These are phyloP conservation scores for Xylaria venustula DNA, from an alignment of 495 filamentous ascomycete species.

Conservation along the genomic window DNA sequence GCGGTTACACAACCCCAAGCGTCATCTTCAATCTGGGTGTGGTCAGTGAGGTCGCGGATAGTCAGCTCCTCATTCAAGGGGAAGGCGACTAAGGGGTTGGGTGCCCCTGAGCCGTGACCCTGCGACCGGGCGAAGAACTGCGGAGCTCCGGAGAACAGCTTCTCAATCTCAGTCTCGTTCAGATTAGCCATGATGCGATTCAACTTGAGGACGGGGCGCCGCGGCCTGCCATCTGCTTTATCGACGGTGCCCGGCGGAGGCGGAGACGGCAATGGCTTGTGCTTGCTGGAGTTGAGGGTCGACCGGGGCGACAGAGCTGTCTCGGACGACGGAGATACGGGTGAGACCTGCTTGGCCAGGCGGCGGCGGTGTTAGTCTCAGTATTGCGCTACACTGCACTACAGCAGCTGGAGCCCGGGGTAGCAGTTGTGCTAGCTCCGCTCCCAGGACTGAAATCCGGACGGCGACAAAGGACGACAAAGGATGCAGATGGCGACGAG, in stretches of 20 bases:
- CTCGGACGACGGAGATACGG: conserved; percentile 22
- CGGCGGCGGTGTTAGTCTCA: conserved; percentile 3
- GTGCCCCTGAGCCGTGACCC: conserved; percentile 51
- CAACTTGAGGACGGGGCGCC: conserved; percentile 43
- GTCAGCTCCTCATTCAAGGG: conserved; percentile 66
- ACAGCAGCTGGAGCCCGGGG: neutral
- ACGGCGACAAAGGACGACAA: neutral
- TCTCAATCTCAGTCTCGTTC: conserved; percentile 60
- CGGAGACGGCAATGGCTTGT: conserved; percentile 54
- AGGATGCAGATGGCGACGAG: neutral
- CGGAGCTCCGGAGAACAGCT: conserved; percentile 74
- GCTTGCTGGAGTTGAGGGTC: conserved; percentile 36
- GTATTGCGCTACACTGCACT: neutral
- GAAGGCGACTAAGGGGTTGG: conserved; percentile 65
- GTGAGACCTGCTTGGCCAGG: conserved; percentile 19
- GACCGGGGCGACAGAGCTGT: conserved; percentile 37
- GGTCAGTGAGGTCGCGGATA: conserved; percentile 64
- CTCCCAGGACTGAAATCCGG: neutral
- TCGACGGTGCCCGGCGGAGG: conserved; percentile 46
- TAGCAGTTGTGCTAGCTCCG: neutral
- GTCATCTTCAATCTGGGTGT: conserved; percentile 53
- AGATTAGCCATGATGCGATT: conserved; percentile 57
- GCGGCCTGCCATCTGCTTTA: conserved; percentile 35
- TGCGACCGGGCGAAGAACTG: conserved; percentile 65
- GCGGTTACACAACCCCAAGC: conserved; percentile 54